Evolutionary conservation across 805 yeast genomes (phyloP), one percentile per base, ranked within the genome.

Genomic region (Clavispora santaluciae): DNA sequence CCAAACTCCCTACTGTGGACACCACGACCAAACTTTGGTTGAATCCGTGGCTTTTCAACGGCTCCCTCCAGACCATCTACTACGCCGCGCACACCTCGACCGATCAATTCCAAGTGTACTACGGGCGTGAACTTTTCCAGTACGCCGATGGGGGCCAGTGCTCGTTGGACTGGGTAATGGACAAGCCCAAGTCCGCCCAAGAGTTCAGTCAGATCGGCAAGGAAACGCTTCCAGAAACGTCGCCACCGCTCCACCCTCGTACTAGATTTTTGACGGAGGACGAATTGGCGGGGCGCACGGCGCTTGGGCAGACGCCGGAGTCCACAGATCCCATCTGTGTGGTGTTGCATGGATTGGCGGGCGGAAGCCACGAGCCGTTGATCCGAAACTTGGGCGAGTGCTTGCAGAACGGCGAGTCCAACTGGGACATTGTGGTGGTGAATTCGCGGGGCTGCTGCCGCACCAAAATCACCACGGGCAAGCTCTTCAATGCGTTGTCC

Each of bases 301-400:
- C 39, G 4, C 37, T 38, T 6, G 49, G 36, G 17, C 49, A 44
- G 26, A 29, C 22, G 5, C 51, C 30, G 12, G 64, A 63, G 15
- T 66, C 61, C 36, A 50, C 67, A 3, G 70, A 60, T 36, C 95
- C 95, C 2, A 66, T 87, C 54, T 65, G 83, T 13, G 73, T 86
- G 22, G 63, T 77, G 3, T 60, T 84, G 31, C 95, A 87, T 56
- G 95, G 95, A 0, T 72, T 86, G 28, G 81, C 86, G 1, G 95
- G 95, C 5, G 93, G 95, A 0, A 81, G 90, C n/a, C 85, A 82
- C 46, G 95, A 86, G 56, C 71, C 84, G 6, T 79, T 86, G 54
- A 78, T 86, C 31, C 71, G 93, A 18, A 73, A 85, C 41, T 56
- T 81, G 26, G 73, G 78, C 13, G 63, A 68, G 33, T 56, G 61